Evolutionary conservation across 1,284 basidiomycete genomes (phyloP), one percentile per base, ranked within the genome.

Genomic region (Gomphus sp.): DNA sequence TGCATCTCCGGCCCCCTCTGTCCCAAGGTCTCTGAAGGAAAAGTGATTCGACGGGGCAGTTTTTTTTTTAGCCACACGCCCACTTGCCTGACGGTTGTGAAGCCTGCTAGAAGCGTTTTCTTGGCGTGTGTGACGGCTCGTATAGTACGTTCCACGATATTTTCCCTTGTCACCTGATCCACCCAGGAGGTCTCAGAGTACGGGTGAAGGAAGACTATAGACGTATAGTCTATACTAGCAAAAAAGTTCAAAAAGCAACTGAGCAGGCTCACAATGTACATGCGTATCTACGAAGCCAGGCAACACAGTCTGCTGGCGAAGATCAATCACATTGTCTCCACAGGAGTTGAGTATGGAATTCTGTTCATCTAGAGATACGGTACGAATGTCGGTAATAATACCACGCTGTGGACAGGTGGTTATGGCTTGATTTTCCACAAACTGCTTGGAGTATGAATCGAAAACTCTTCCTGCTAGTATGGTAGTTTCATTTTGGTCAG

Each of bases 231-330:
- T 50, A 14, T 28, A 31, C 12, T 33, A 10, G 25, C 41, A 18
- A 43, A 16, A 22, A 31, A 18, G 36, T 55, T 45, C 36, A 22
- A 28, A 33, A 54, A 53, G 52, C 50, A 55, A 55, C 37, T 25
- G 49, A 39, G 52, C 11, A 43, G 12, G 72, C 81, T 69, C 65
- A 84, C 84, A 69, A 66, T 85, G 84, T 18, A 87, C 83, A 69
- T 87, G 84, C 1, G 73, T 73, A 64, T 87, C 84, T n/a, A 86
- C 82, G 54, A 86, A 79, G 0, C 84, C 84, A 18, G 85, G 82
- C 2, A 85, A 67, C 3, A 87, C 72, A 1, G 80, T 82, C 61
- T 73, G 64, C 18, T 70, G 66, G n/a, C 78, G 69, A 45, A 85
- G 68, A 67, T 86, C 80, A n/a, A 84, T 69, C 25, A 70, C 65